Evolutionary conservation across 805 yeast genomes (phyloP), one percentile per base, ranked within the genome.

Genomic region (Debaryomyces castellii): DNA sequence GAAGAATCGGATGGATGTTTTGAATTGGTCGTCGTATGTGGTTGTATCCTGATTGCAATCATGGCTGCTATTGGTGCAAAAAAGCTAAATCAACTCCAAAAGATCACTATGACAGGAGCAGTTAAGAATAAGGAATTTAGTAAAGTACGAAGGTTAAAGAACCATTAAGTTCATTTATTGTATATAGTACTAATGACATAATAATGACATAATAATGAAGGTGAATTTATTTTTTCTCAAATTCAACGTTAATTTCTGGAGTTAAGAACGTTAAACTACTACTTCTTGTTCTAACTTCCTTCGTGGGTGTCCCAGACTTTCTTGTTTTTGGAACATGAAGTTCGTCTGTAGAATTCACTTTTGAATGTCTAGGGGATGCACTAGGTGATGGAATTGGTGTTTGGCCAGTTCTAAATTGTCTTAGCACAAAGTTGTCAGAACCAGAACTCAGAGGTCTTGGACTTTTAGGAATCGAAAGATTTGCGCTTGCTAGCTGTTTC

Each of bases 1-100:
- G 99, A 94, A 62, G 96, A 90, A 46, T 70, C 82, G 1, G 77
- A 78, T 45, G 75, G 77, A 51, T 97, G 97, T 25, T 87, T 89
- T 59, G 71, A 68, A 48, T 36, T 56, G 5, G 62, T 70, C 5
- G 61, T 81, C 1, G 62, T 74, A 1, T 49, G 73, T 1, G 69
- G 84, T 0, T 68, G 82, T 2, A 58, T 79, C 8, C 41, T 66
- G 3, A 53, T 79, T 28, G 45, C 74, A 0, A 52, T 69, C 5
- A 67, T 90, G 9, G 78, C 89, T 43, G 59, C 64, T 4, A 64
- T 73, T 43, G 78, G 89, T 28, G 67, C 85, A 20, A 75, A 72
- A 43, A 80, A 78, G 46, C 74, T 92, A 48, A 75, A 78, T 37
- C 77, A 75, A 47, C 72, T 92, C 37, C 91, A 87, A 57, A 85